Evolutionary conservation across 2,329 filamentous ascomycete genomes (phyloP), one percentile per base, ranked within the genome.

Genomic region (Monilinia polystroma): DNA sequence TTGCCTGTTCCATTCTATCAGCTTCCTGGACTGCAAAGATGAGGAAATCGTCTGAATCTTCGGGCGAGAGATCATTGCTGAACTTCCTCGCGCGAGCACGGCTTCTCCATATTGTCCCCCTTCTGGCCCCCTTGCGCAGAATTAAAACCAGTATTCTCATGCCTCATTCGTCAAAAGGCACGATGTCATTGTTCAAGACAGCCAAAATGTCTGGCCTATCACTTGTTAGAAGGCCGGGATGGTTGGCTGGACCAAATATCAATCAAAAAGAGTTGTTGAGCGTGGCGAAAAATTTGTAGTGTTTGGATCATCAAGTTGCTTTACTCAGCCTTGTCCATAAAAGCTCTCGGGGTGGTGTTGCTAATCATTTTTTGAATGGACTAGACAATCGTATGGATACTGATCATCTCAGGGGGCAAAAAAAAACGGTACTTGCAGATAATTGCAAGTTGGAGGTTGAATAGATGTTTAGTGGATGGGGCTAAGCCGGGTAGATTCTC

Each of bases 181-280:
- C 38, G 4, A 8, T 12, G 10, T 1, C 4, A 41, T 41, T 41
- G 2, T 3, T 41, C 38, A 41, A 41, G 11, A 11, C 1, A 41
- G 11, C 38, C 38, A 41, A 41, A 41, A 41, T 41, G 38, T 14
- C 11, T 41, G 38, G 11, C 8, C 38, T 41, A 41, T 41, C 38
- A 14, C 12, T 90, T 52, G 86, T 90, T 73, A 87, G 83, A 67
- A 88, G 89, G 16, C 80, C 90, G 47, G 89, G 89, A 12, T 91
- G 87, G 81, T 80, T 91, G 12, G 79, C 79, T 56, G 87, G 88
- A 0, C 85, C 87, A 1, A 87, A 90, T 74, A 77, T 81, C 23
- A 82, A 81, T 57, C 78, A 79, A 6, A 79, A 7, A 78, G 83
- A 26, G 78, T 83, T 57, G 77, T 79, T 23, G 78, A 70, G 6